A percentile compares a stretch with the other conserved stretches of the same genome.
These are phyloP conservation scores for Sugiyamaella novakii DNA, from an alignment of 1,139 yeast genomes.

Conservation along the genomic window DNA sequence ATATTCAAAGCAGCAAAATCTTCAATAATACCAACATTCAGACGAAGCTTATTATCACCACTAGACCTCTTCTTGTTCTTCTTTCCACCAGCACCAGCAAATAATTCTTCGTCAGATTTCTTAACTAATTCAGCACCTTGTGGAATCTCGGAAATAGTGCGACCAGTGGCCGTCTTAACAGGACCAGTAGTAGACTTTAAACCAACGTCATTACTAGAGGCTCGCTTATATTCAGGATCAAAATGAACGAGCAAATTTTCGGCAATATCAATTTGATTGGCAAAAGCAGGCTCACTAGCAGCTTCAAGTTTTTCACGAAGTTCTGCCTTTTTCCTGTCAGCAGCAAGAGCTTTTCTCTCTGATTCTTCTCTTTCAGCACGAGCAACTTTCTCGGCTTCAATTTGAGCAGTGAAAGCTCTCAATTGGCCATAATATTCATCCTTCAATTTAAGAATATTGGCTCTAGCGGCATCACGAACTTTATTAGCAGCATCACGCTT, in stretches of 20 bases:
- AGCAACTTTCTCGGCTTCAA: conserved; percentile 63
- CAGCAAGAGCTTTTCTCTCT: conserved; percentile 48
- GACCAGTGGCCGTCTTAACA: conserved; percentile 22
- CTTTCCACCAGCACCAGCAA: conserved; percentile 57
- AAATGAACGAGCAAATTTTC: conserved; percentile 70
- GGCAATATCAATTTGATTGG: conserved; percentile 70
- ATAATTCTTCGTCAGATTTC: conserved; percentile 58
- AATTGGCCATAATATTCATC: conserved; percentile 40
- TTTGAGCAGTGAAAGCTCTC: conserved; percentile 43
- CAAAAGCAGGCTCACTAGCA: conserved; percentile 78
- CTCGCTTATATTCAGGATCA: conserved; percentile 69
- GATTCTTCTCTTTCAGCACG: conserved; percentile 58
- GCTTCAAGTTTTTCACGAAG: conserved; percentile 68
- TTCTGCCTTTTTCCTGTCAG: conserved; percentile 46
- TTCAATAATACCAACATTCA: conserved; percentile 80
- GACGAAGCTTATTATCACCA: conserved; percentile 55
- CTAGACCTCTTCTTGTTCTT: conserved; percentile 50
- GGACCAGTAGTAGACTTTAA: conserved; percentile 18
- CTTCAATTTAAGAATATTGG: conserved; percentile 59
- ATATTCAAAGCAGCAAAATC: conserved; percentile 76
- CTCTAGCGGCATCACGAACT: conserved; percentile 67
- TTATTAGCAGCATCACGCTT: conserved; percentile 70
- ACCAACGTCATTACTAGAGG: conserved; percentile 32
- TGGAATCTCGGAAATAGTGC: conserved; percentile 56
- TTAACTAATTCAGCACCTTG: conserved; percentile 66